Evolutionary conservation across 2,329 filamentous ascomycete genomes (phyloP), one percentile per base, ranked within the genome.

Genomic region (Colletotrichum ledebouriae): DNA sequence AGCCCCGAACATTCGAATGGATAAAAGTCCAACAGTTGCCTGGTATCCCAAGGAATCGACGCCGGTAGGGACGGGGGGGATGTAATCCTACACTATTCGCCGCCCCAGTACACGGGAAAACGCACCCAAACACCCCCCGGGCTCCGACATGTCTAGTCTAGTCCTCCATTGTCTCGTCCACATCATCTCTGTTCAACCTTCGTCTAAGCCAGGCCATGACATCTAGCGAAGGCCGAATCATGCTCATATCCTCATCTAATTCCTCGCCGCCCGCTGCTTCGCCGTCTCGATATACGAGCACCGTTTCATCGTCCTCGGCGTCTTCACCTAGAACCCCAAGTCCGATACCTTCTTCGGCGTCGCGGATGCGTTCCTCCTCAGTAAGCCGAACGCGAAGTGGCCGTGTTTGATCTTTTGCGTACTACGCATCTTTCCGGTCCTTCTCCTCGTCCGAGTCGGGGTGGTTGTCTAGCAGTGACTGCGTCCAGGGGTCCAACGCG

Each of bases 361-460:
- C 29, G 25, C 20, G 37, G 15, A n/a, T 20, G 33, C 7, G 11
- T 37, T 59, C 47, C 39, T 59, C 61, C 25, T n/a, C 55, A 55
- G 41, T 12, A 13, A 29, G 9, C 13, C 42, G 47, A 56, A 22
- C 33, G 49, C 12, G 25, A 33, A 12, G 49, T 22, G 22, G 20
- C 33, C 61, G 41, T 29, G 34, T 17, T 7, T 42, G 12, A 37
- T 49, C 29, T 17, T 62, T 34, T 70, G 69, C 69, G 69, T 20
- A 71, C 69, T 70, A 71, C 67, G 69, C 67, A 70, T 66, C 46
- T 22, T 49, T 50, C 22, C 53, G 41, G 50, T 63, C 64, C 10
- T 68, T 55, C 29, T 63, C 57, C 52, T 67, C 57, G 15, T 74
- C 73, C 59, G 75, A 59, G 60, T 76, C 73, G 64, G 76, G 67